Evolutionary conservation across 495 filamentous ascomycete species (phyloP).

Genomic region (Talaromyces adpressus): DNA sequence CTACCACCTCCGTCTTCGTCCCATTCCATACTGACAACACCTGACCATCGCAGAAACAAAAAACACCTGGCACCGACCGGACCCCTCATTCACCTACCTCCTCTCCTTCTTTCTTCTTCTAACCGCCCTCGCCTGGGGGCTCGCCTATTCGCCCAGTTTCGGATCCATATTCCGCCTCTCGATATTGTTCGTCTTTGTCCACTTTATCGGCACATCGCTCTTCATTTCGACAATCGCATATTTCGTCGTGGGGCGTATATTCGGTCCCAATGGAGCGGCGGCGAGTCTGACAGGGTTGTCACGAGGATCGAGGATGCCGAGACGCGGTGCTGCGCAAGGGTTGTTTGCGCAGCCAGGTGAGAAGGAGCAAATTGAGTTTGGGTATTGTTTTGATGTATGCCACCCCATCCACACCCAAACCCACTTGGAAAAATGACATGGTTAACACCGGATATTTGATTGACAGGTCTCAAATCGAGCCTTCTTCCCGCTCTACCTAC

Average conservation of each 20-base stretch:
- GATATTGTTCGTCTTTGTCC: conserved; percentile 58
- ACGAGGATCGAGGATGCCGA: conserved; percentile 38
- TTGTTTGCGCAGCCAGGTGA: conserved; percentile 49
- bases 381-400: conserved; percentile 71
- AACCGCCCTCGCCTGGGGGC: conserved; percentile 66
- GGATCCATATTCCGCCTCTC: conserved; percentile 51
- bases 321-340: conserved; percentile 45
- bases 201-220: conserved; percentile 58
- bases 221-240: conserved; percentile 55
- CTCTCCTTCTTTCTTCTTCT: conserved; percentile 68
- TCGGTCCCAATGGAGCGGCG: conserved; percentile 46
- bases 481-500: conserved; percentile 68
- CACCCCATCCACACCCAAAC: background rate
- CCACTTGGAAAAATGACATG: too few species aligned
- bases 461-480: conserved; percentile 57
- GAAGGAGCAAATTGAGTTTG: conserved; percentile 62
- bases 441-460: background rate
- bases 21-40: background rate
- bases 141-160: conserved; percentile 57
- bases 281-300: conserved; percentile 29
- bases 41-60: conserved; percentile 53
- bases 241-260: conserved; percentile 55
- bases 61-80: conserved; percentile 70
- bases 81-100: conserved; percentile 73
- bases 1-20: background rate